Evolutionary conservation across 345 rosid genomes (phyloP).

Genomic region (Xanthoceras sorbifolium): DNA sequence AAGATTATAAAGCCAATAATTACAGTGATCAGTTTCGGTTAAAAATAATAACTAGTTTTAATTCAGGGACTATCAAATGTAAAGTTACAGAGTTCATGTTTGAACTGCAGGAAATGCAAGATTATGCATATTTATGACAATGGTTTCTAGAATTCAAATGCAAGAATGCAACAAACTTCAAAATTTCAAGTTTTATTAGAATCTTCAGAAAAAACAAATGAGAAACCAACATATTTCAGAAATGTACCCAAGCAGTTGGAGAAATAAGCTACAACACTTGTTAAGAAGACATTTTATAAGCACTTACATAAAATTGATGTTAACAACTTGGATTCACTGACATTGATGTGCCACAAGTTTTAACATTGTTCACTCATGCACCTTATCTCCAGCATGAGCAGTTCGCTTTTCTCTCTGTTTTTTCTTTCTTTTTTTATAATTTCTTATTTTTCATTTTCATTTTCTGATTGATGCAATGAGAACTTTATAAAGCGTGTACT

Average conservation of each 20-base stretch:
- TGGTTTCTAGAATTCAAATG: not conserved
- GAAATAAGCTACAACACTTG: not conserved
- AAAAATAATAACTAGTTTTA: not conserved
- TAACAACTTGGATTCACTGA: not conserved
- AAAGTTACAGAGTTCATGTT: not conserved
- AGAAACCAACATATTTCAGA: not conserved
- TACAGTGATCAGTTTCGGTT: not conserved
- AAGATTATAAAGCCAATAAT: too few relatives aligned
- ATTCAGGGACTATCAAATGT: not conserved
- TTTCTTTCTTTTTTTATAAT: not conserved
- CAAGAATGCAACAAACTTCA: not conserved
- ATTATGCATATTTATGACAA: not conserved
- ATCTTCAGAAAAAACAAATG: not conserved
- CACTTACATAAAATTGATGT: not conserved
- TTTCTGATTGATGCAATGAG: not conserved
- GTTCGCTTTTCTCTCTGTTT: not conserved
- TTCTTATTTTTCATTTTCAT: not conserved
- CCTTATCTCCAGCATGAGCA: not conserved
- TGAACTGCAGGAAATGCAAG: not conserved
- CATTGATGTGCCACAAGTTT: not conserved
- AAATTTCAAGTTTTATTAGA: not conserved
- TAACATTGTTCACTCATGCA: not conserved
- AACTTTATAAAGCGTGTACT: not conserved
- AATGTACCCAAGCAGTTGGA: not conserved
- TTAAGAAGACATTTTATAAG: not conserved